These are phyloP conservation scores for Pseudogymnoascus sp. DNA, from an alignment of 2,329 filamentous ascomycete species.

Conservation along the genomic window DNA sequence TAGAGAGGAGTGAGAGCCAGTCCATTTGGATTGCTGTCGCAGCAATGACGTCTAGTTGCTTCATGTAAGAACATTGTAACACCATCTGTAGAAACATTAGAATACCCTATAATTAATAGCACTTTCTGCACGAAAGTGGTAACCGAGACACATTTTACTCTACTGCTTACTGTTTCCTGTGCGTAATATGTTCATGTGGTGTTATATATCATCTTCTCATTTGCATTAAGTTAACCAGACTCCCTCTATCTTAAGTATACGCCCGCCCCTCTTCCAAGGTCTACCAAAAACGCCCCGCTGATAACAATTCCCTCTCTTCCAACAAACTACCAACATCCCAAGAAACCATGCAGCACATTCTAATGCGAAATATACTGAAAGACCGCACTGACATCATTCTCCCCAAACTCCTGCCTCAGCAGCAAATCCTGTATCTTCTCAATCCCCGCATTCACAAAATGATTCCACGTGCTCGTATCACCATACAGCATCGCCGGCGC, in stretches of 20 bases:
- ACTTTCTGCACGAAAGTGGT: background rate
- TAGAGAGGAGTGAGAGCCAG: background rate
- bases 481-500: constrained; percentile 93
- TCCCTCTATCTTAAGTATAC: background rate
- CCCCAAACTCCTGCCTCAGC: constrained; percentile 73
- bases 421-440: constrained; percentile 83
- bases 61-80: background rate
- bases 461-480: constrained; percentile 99
- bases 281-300: background rate
- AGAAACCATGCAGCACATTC: background rate
- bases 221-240: constrained; percentile 3
- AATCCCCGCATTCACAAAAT: constrained; percentile 78
- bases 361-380: constrained; percentile 98
- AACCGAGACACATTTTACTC: background rate
- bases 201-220: background rate
- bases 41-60: background rate
- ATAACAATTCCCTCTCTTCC: background rate
- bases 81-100: background rate
- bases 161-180: background rate
- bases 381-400: constrained; percentile 80
- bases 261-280: background rate
- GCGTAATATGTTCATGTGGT: background rate
- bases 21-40: background rate
- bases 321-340: background rate
- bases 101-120: constrained; percentile 1